phyloP scores from a whole-genome alignment of 1,284 basidiomycete genomes.

The Ceratobasidium sp. region DNA sequence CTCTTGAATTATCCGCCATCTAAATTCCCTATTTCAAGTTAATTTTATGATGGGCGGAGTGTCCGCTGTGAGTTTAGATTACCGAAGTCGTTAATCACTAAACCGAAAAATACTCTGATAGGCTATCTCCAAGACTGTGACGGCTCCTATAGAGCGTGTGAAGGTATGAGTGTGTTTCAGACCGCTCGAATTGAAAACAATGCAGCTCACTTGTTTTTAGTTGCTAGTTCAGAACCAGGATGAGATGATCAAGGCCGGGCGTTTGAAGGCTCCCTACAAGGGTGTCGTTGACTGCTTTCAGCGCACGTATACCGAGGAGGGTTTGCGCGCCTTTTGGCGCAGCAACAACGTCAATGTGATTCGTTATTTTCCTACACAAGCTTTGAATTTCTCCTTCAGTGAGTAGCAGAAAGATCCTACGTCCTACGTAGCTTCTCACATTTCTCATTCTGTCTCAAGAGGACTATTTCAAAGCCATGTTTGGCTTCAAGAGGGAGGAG shows the following conservation, averaged over 20 bases:
- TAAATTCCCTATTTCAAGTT: constrained; percentile 55
- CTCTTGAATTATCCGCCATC: background rate
- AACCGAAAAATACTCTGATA: constrained; percentile 49
- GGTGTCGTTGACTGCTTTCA: constrained; percentile 87
- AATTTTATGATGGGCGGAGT: constrained; percentile 95
- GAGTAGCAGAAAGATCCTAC: constrained; percentile 48
- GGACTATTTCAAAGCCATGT: constrained; percentile 97
- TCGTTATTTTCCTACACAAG: constrained; percentile 97
- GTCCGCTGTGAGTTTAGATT: constrained; percentile 76
- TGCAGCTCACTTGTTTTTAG: constrained; percentile 48
- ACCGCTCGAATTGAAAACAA: background rate
- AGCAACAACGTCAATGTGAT: constrained; percentile 98
- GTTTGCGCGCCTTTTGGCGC: constrained; percentile 89
- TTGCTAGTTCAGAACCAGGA: constrained; percentile 98
- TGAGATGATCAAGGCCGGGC: constrained; percentile 98
- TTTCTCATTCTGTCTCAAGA: constrained; percentile 57
- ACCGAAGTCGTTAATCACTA: constrained; percentile 16
- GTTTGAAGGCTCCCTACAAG: constrained; percentile 91
- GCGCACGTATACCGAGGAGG: constrained; percentile 89
- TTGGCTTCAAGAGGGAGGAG: constrained; percentile 88
- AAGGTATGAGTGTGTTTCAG: constrained; percentile 55
- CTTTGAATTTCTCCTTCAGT: constrained; percentile 96
- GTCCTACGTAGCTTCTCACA: background rate
- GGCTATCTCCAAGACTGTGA: constrained; percentile 97
- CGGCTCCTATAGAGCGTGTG: constrained; percentile 98